phyloP scores from a whole-genome alignment of 306 rosid genomes.

The Rubus parviflorus region DNA sequence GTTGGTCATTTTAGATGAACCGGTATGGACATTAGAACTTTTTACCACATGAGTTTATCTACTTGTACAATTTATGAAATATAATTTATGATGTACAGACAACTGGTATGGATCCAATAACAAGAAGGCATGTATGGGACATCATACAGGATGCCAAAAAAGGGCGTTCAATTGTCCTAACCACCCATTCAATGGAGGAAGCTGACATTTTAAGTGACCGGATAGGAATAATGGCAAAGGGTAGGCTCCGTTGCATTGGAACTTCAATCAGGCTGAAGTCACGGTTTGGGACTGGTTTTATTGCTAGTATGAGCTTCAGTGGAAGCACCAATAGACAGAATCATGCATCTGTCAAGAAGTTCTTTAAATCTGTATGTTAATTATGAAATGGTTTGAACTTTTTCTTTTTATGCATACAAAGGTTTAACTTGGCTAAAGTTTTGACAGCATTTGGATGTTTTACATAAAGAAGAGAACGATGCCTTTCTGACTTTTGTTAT shows the following conservation, averaged over 20 bases:
- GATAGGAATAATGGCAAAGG: constrained; percentile 94
- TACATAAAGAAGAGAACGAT: constrained; percentile 70
- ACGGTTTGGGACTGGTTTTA: constrained; percentile 78
- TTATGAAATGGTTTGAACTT: constrained; percentile 21
- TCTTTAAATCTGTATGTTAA: constrained; percentile 66
- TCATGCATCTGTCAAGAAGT: constrained; percentile 63
- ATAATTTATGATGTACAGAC: constrained; percentile 52
- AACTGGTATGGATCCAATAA: constrained; percentile 94
- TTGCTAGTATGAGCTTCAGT: constrained; percentile 60
- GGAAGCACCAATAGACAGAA: constrained; percentile 35
- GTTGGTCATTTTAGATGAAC: constrained; percentile 83
- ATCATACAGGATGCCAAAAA: constrained; percentile 75
- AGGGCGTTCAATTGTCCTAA: constrained; percentile 80
- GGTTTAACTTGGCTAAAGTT: constrained; percentile 30
- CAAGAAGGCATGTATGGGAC: constrained; percentile 97
- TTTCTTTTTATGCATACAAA: constrained; percentile 14
- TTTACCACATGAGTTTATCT: constrained; percentile 12
- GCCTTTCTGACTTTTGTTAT: constrained; percentile 65
- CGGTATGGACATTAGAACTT: constrained; percentile 48
- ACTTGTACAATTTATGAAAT: constrained; percentile 21
- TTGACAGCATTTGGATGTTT: constrained; percentile 65
- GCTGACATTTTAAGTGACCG: constrained; percentile 88
- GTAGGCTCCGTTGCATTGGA: constrained; percentile 87
- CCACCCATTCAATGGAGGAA: constrained; percentile 99
- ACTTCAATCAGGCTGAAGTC: constrained; percentile 84